Evolutionary conservation across 192 early-diverging fungal genomes (phyloP).

Genomic region (Rhizophagus prolifer): DNA sequence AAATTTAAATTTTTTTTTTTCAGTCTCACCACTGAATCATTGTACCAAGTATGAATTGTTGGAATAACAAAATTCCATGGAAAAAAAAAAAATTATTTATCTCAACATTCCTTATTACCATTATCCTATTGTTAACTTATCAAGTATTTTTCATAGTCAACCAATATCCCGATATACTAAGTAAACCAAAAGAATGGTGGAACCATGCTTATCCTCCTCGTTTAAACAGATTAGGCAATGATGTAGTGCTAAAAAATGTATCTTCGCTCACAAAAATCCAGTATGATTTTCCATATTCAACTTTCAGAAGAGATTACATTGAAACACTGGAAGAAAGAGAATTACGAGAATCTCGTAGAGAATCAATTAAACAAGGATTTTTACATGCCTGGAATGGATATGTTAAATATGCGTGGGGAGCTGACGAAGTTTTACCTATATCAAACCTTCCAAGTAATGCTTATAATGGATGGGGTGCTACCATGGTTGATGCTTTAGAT

Average conservation of each 20-base stretch:
- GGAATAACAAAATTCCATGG: not conserved
- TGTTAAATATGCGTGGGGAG: slow-evolving; percentile 70
- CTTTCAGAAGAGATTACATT: slow-evolving; percentile 42
- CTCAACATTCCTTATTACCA: not conserved
- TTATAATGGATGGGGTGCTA: slow-evolving; percentile 64
- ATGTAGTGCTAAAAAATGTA: not conserved
- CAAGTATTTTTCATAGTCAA: not conserved
- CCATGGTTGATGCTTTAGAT: slow-evolving; percentile 85
- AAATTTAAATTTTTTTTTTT: too few species aligned
- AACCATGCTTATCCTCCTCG: too few species aligned
- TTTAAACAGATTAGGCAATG: not conserved
- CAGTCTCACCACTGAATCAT: too few species aligned
- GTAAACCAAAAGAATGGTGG: not conserved
- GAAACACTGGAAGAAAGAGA: not conserved
- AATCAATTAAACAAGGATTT: slow-evolving; percentile 63
- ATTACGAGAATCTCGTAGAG: not conserved
- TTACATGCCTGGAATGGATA: slow-evolving; percentile 76
- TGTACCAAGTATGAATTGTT: not conserved
- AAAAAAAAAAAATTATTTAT: not conserved
- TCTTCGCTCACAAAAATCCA: not conserved
- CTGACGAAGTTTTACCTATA: slow-evolving; percentile 64
- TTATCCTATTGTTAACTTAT: not conserved
- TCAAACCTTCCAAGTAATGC: slow-evolving; percentile 33
- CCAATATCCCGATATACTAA: not conserved
- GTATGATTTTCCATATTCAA: slow-evolving; percentile 58